phyloP scores from a whole-genome alignment of 2,329 filamentous ascomycete species.

The Epichloe baconii region DNA sequence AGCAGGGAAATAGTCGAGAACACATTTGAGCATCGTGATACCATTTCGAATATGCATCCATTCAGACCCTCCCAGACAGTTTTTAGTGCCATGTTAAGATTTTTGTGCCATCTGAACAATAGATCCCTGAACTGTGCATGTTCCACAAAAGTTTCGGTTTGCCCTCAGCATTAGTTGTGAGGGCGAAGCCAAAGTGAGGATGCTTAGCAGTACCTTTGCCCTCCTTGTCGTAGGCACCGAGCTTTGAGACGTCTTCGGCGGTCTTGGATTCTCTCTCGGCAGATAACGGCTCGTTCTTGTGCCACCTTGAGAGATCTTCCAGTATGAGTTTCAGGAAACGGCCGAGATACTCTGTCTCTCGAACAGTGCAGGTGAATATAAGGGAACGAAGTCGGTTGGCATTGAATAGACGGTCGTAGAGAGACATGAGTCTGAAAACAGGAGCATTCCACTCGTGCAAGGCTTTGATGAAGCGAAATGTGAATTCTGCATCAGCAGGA shows the following conservation, averaged over 20 bases:
- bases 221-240: conserved; percentile 73
- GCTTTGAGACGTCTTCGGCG: conserved; percentile 36
- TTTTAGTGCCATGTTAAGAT: conserved; percentile 66
- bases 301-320: conserved; percentile 72
- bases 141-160: conserved; percentile 60
- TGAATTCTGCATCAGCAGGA: conserved; percentile 77
- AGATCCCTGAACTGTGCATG: conserved; percentile 78
- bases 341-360: conserved; percentile 86
- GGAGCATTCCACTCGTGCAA: conserved; percentile 75
- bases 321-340: conserved; percentile 77
- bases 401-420: conserved; percentile 76
- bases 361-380: conserved; percentile 79
- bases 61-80: conserved; percentile 68
- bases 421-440: conserved; percentile 72
- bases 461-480: conserved; percentile 73
- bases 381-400: conserved; percentile 68
- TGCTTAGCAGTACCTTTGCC: conserved; percentile 40
- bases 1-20: conserved; percentile 73
- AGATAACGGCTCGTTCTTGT: conserved; percentile 53
- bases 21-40: conserved; percentile 72
- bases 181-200: conserved; percentile 64
- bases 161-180: conserved; percentile 50
- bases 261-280: conserved; percentile 20
- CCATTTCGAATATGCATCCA: conserved; percentile 98
- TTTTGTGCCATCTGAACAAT: conserved; percentile 82